These are phyloP conservation scores for Suillus decipiens DNA, from an alignment of 768 basidiomycete species.

Conservation along the genomic window DNA sequence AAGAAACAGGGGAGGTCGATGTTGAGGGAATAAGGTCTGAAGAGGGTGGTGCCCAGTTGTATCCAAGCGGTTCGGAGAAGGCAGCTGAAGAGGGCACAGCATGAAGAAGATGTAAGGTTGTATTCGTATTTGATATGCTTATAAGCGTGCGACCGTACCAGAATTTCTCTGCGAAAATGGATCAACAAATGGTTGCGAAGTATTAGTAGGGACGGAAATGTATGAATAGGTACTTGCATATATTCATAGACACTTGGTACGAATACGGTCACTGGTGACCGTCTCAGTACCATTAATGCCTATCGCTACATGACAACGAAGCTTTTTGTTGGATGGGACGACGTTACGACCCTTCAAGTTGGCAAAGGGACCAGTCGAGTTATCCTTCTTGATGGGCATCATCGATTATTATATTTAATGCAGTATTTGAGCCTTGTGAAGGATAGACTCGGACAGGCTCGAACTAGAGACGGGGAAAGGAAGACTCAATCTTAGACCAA, in stretches of 20 bases:
- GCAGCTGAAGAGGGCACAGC: background rate
- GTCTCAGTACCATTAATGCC: background rate
- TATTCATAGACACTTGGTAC: no score
- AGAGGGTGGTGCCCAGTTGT: background rate
- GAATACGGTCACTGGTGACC: background rate
- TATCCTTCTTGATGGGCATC: no score
- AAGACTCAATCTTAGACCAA: no score
- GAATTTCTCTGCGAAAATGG: background rate
- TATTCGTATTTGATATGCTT: background rate
- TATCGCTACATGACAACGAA: background rate
- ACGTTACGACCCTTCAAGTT: background rate
- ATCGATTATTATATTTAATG: no score
- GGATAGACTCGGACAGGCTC: no score
- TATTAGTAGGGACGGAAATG: background rate
- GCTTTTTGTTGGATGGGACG: background rate
- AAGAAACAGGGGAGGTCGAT: background rate
- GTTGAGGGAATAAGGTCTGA: background rate
- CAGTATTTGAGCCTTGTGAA: no score
- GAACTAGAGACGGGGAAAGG: no score
- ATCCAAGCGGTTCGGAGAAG: background rate
- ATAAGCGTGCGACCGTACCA: background rate
- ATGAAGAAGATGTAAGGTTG: background rate
- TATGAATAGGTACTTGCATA: background rate
- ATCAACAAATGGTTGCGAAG: background rate
- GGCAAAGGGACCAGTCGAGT: no score